A percentile compares a stretch with the other conserved stretches of the same genome.
phyloP scores from a whole-genome alignment of 2,329 filamentous ascomycete species.

The Chlorencoelia australis region DNA sequence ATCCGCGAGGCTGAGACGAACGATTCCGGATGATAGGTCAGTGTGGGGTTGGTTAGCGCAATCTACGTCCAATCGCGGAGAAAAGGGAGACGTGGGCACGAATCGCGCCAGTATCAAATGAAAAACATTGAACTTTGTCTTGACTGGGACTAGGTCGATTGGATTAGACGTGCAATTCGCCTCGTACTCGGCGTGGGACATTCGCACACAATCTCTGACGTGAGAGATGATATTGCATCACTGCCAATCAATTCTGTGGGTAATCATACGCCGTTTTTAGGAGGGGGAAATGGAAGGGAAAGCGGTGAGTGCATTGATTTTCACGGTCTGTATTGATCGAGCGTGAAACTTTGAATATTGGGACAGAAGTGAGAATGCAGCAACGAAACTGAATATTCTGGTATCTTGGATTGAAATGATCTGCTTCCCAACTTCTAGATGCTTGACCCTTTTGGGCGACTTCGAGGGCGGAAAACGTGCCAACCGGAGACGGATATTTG shows the following conservation, averaged over 20 bases:
- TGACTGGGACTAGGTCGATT: background rate
- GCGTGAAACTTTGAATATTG: background rate
- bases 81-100: background rate
- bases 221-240: slow-evolving; percentile 2
- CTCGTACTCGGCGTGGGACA: slow-evolving; percentile 19
- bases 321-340: too few species aligned
- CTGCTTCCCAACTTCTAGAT: too few species aligned
- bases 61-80: background rate
- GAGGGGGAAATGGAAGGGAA: slow-evolving; percentile 2
- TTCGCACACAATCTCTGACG: slow-evolving; percentile 12
- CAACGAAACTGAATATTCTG: background rate
- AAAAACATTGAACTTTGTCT: background rate
- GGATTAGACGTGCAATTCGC: background rate
- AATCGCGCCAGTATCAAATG: background rate
- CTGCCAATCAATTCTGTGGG: slow-evolving; percentile 4
- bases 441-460: too few species aligned
- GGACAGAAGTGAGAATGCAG: background rate
- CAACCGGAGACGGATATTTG: too few species aligned
- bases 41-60: background rate
- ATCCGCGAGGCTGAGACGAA: background rate
- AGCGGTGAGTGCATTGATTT: background rate
- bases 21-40: background rate
- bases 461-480: too few species aligned
- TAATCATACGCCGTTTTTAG: slow-evolving; percentile 4
- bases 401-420: too few species aligned